Evolutionary conservation across 1,284 basidiomycete species (phyloP).

Genomic region (Sporisorium exsertum): DNA sequence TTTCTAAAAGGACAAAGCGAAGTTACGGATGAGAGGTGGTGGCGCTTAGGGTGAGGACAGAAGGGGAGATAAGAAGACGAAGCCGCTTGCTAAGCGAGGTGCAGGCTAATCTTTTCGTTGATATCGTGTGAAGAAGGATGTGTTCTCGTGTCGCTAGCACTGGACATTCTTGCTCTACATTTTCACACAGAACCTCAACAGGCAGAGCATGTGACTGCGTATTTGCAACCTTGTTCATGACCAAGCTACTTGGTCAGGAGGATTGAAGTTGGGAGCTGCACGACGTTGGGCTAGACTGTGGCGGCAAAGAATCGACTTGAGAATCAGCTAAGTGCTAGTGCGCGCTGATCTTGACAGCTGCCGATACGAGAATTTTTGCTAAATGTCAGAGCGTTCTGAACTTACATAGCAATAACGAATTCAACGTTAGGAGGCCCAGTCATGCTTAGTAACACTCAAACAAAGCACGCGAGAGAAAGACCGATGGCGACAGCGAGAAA

Average conservation of each 20-base stretch:
- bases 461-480: constrained; percentile 27
- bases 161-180: background rate
- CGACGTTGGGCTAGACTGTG: background rate
- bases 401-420: too few species aligned
- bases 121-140: too few species aligned
- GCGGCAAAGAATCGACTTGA: background rate
- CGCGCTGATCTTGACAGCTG: constrained; percentile 20
- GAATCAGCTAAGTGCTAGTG: background rate
- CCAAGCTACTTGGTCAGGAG: background rate
- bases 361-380: background rate
- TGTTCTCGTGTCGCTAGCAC: too few species aligned
- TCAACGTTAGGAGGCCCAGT: background rate
- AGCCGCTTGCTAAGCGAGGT: constrained; percentile 8
- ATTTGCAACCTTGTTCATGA: background rate
- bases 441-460: constrained; percentile 17
- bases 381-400: background rate
- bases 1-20: too few species aligned
- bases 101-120: constrained; percentile 7
- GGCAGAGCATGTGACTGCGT: background rate
- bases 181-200: background rate
- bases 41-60: background rate
- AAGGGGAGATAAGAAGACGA: background rate
- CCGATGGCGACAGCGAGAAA: constrained; percentile 5
- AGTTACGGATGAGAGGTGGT: too few species aligned
- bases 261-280: background rate